Evolutionary conservation across 2,329 filamentous ascomycete species (phyloP).

Genomic region (Torrubiella hemipterigena): DNA sequence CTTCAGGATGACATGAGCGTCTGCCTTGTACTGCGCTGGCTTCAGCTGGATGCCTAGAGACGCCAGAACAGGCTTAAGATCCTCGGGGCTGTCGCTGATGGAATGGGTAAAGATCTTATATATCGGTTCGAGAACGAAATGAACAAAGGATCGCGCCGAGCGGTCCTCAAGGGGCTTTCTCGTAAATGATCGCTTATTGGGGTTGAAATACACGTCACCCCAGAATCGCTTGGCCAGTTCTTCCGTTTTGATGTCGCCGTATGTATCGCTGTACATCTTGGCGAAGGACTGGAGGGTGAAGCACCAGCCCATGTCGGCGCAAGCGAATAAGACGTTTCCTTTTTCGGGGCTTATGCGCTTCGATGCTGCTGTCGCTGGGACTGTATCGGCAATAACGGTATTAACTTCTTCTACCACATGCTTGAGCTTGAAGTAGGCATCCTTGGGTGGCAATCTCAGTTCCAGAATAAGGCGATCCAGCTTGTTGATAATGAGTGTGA

Average conservation of each 20-base stretch:
- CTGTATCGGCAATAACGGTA: slow-evolving; percentile 78
- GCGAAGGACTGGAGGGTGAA: slow-evolving; percentile 91
- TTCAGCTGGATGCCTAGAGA: slow-evolving; percentile 77
- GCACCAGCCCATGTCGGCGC: slow-evolving; percentile 89
- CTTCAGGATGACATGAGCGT: slow-evolving; percentile 80
- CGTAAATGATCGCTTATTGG: slow-evolving; percentile 79
- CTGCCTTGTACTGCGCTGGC: slow-evolving; percentile 80
- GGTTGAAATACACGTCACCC: slow-evolving; percentile 97
- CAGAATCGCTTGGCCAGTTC: slow-evolving; percentile 82
- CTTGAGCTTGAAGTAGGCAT: slow-evolving; percentile 98
- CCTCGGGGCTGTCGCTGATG: slow-evolving; percentile 78
- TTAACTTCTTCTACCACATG: slow-evolving; percentile 99
- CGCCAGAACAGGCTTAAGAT: slow-evolving; percentile 67
- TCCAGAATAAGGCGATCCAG: slow-evolving; percentile 92
- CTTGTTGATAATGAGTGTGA: slow-evolving; percentile 92
- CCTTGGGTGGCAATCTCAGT: slow-evolving; percentile 82
- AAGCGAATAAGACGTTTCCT: slow-evolving; percentile 96
- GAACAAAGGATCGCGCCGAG: slow-evolving; percentile 77
- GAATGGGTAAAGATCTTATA: slow-evolving; percentile 97
- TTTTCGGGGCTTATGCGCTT: slow-evolving; percentile 86
- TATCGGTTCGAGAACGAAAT: slow-evolving; percentile 90
- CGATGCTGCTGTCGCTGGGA: slow-evolving; percentile 68
- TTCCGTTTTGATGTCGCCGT: slow-evolving; percentile 65
- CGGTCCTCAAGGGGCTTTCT: slow-evolving; percentile 72
- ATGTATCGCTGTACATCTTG: slow-evolving; percentile 89